phyloP scores from a whole-genome alignment of 169 alveolate genomes.

The Cryptosporidium tyzzeri region DNA sequence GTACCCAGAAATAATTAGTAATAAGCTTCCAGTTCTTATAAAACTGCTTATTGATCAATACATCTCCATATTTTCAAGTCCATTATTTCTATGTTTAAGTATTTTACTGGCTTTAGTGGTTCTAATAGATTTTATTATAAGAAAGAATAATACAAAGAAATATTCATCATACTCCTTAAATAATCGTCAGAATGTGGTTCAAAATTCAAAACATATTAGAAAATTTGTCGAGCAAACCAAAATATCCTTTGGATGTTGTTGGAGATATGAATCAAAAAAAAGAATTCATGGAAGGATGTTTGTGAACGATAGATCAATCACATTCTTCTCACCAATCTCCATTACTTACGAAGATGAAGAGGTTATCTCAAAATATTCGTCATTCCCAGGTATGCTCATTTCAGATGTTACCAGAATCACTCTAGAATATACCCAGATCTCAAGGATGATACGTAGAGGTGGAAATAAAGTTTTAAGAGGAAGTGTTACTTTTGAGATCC shows the following conservation, averaged over 20 bases:
- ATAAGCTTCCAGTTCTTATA: not conserved
- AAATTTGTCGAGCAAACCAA: not conserved
- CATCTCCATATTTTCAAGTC: conserved; percentile 16
- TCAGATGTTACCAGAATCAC: conserved; percentile 28
- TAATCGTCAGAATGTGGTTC: not conserved
- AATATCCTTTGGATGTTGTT: conserved; percentile 69
- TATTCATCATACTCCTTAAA: not conserved
- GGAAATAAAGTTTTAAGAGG: conserved; percentile 74
- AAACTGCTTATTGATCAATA: not conserved
- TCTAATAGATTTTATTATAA: conserved; percentile 2
- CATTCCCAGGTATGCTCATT: conserved; percentile 32
- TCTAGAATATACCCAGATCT: conserved; percentile 50
- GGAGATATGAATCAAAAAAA: conserved; percentile 75
- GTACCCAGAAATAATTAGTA: not conserved
- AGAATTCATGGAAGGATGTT: conserved; percentile 69
- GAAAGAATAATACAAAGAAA: not conserved
- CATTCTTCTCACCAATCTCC: conserved; percentile 39
- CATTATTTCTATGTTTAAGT: conserved; percentile 1
- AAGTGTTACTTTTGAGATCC: conserved; percentile 56
- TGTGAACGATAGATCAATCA: conserved; percentile 21
- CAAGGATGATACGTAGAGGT: conserved; percentile 70
- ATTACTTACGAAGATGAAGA: conserved; percentile 18
- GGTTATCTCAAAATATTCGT: not conserved
- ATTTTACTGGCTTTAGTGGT: not conserved
- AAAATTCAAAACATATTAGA: not conserved